Base-by-base conservation (phyloP, 768 basidiomycete genomes). In the Daedalea quercina region DNA sequence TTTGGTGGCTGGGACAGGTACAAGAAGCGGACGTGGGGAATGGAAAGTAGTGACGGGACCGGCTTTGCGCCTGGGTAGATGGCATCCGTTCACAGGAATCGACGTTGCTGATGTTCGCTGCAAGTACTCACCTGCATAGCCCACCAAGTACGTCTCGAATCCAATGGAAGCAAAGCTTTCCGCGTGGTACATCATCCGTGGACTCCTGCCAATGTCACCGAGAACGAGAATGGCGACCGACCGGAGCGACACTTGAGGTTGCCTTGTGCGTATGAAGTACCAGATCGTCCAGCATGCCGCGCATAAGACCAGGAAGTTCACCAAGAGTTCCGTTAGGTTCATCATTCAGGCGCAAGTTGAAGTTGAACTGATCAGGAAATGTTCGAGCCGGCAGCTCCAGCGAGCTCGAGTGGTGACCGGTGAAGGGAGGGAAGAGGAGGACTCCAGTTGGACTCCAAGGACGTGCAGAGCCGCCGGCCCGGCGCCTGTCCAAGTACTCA, bases 131-230 rank as follows among this genome's bases (percentile, higher is more conserved):
- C 95, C 93, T 69, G 74, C 71, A 66, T 96, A 96, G 15, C 92
- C 95, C 51, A 98, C 79, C 17, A 99, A 63, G 60, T 82, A 80
- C 1, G 91, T 92, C 54, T 78, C 70, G 67, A 90, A 96, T 4
- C 77, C 81, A 50, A 83, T 77, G 52, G 84, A 79, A 35, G 90
- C 87, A 64, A 99, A 90, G 64, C 90, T 94, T 65, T 95, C 83
- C 0, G 95, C 87, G 61, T 99, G 96, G 67, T 97, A 97, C 91
- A 97, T 95, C 91, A 97, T 98, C 50, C 96, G 77, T 11, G 96
- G 96, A 65, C 90, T 93, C 53, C 96, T 79, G 1, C 95, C 96
- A 45, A 99, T 83, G 71, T 99, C 96, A 9, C 96, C 96, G 9
- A 99, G 76, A 13, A 99, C 96, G 45, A 98, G 71, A 51, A 98